Base-by-base conservation (phyloP, 345 rosid genomes). In the Draba incana region DNA sequence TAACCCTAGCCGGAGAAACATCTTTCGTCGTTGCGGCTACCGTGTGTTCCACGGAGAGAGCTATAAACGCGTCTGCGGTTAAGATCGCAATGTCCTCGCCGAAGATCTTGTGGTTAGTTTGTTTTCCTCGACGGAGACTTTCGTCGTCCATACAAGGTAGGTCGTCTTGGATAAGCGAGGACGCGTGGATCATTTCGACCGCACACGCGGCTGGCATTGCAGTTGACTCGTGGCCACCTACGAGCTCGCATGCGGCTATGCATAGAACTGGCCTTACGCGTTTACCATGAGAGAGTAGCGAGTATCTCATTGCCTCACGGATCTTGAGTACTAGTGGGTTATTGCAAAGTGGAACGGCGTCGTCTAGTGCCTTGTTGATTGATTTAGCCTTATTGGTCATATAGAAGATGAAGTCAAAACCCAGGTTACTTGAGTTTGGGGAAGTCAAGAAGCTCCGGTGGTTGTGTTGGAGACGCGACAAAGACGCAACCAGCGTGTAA, bases 191-290 rank as follows among this genome's bases (percentile, higher is more conserved):
- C 92, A 86, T 89, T 73, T 89, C 92, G 2, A 86, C 75, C 0
- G 88, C 88, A 23, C 96, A 89, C 3, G 92, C 92, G 2, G 84
- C 77, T 0, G 92, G 92, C 90, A 88, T 84, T 3, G 90, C 90
- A 55, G 51, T 61, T 39, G 84, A 64, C 54, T 81, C 81, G 9
- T 49, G 28, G 11, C 94, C 94, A 0, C 95, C 90, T 5, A 88
- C 90, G 8, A 84, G 80, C 67, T 83, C 90, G 45, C 92, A 83
- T 0, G 90, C 90, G 3, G 90, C 97, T 33, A 90, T 38, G 61
- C 94, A 90, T 35, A 90, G 82, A 14, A 79, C 71, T 0, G 94
- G 90, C 4, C 90, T 73, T n/a, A 90, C 97, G 37, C 90, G 74
- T 76, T 90, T 88, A 49, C 89, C 87, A 31, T 87, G 83, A 8